A percentile compares a stretch with the other conserved stretches of the same genome.
phyloP scores from a whole-genome alignment of 192 early-diverging fungal genomes.

The Phycomyces nitens region DNA sequence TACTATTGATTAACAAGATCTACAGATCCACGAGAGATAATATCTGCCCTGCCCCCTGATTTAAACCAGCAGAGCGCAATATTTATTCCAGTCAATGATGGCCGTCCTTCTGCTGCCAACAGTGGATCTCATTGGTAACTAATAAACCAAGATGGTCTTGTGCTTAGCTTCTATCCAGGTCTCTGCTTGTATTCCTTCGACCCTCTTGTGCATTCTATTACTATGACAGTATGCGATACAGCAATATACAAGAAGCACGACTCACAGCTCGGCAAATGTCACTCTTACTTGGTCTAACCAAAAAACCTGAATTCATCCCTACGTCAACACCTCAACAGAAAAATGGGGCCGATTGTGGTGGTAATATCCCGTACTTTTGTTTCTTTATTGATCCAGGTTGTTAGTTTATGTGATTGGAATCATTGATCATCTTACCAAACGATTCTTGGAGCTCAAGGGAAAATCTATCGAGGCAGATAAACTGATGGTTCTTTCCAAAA shows the following conservation, averaged over 20 bases:
- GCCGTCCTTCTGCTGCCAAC: slow-evolving; percentile 7
- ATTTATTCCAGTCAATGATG: slow-evolving; percentile 29
- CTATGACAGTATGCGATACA: slow-evolving; percentile 18
- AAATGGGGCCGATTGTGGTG: slow-evolving; percentile 26
- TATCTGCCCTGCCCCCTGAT: slow-evolving; percentile 9
- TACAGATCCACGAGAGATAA: slow-evolving; percentile 6
- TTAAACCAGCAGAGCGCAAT: slow-evolving; percentile 7
- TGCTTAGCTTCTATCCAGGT: too few species aligned
- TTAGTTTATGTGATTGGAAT: slow-evolving; percentile 16
- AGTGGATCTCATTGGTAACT: slow-evolving; percentile 22
- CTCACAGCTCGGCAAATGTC: background rate
- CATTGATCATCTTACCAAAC: slow-evolving; percentile 7
- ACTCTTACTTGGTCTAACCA: background rate
- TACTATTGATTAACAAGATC: background rate
- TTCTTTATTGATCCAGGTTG: background rate
- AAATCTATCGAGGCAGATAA: background rate
- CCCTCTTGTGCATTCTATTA: slow-evolving; percentile 20
- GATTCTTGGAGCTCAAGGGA: slow-evolving; percentile 1
- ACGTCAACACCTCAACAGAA: slow-evolving; percentile 19
- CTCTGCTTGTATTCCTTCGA: slow-evolving; percentile 19
- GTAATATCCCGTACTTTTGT: background rate
- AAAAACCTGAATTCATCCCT: slow-evolving; percentile 1
- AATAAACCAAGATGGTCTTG: too few species aligned
- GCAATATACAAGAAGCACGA: slow-evolving; percentile 8
- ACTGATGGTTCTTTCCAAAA: background rate